Conservation (phyloP, 2,329 filamentous ascomycete species). For the Aspergillus quadricinctus region DNA sequence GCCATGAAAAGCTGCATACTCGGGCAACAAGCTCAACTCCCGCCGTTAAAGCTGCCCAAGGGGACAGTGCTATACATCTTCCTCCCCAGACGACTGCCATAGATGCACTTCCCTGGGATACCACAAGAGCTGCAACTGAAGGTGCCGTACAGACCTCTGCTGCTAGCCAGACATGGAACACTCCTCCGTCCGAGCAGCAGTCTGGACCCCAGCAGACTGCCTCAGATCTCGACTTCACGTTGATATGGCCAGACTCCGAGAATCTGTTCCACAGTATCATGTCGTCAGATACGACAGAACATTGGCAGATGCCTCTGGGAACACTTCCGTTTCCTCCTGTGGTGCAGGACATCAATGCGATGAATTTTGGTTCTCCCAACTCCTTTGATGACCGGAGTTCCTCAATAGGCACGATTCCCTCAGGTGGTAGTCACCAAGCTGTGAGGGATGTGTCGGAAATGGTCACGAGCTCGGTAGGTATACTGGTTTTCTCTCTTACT, state of each 20-base stretch:
- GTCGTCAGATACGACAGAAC: conserved; percentile 35
- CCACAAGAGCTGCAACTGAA: conserved; percentile 16
- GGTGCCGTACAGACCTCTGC: conserved; percentile 13
- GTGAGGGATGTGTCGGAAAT: conserved; percentile 45
- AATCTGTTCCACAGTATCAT: conserved; percentile 43
- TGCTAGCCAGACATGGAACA: conserved; percentile 23
- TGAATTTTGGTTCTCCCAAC: conserved; percentile 32
- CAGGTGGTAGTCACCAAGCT: conserved; percentile 40
- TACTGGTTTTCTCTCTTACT: not conserved
- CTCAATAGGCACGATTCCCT: conserved; percentile 37
- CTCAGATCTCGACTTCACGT: conserved; percentile 36
- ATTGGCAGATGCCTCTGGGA: conserved; percentile 43
- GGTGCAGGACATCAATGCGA: conserved; percentile 25
- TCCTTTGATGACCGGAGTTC: conserved; percentile 35
- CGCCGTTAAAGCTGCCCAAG: conserved; percentile 12
- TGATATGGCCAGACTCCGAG: conserved; percentile 46
- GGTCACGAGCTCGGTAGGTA: conserved; percentile 39
- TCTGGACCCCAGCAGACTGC: conserved; percentile 20
- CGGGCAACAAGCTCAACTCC: conserved; percentile 19
- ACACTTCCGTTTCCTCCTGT: conserved; percentile 37
- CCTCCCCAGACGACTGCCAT: conserved; percentile 14
- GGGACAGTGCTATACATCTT: conserved; percentile 7
- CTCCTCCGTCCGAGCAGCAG: conserved; percentile 17
- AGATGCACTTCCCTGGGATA: conserved; percentile 23
- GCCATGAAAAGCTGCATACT: conserved; percentile 41